Percentiles rank a stretch among this genome's conserved stretches.
These are phyloP conservation scores for Fusarium poae DNA, from an alignment of 2,329 filamentous ascomycete species.

Conservation along the genomic window DNA sequence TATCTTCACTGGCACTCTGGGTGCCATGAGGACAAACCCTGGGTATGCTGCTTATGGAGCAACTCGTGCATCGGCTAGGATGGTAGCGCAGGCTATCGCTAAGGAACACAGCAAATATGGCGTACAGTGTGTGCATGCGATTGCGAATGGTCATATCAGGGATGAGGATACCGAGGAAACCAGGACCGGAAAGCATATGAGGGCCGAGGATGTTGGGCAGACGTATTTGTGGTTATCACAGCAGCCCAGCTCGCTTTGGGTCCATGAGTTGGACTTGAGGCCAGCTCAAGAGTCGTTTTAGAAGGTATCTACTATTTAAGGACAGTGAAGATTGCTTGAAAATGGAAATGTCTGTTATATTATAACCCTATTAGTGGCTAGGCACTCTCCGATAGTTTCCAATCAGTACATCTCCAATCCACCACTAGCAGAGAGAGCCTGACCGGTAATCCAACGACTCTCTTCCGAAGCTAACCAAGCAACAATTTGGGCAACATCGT, in stretches of 20 bases:
- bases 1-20: constrained; percentile 69
- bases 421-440: constrained; percentile 68
- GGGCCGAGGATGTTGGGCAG: constrained; percentile 68
- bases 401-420: constrained; percentile 32
- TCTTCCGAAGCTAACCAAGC: constrained; percentile 65
- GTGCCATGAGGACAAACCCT: constrained; percentile 65
- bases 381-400: fast-evolving
- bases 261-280: constrained; percentile 40
- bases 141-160: constrained; percentile 67
- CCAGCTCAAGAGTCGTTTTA: constrained; percentile 37
- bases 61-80: constrained; percentile 63
- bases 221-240: constrained; percentile 62
- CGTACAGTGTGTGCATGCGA: constrained; percentile 70
- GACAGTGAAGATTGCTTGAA: too few relatives aligned
- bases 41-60: constrained; percentile 69
- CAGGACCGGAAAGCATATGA: constrained; percentile 67
- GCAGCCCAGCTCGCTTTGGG: constrained; percentile 36
- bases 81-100: constrained; percentile 67
- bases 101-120: constrained; percentile 69
- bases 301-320: too few relatives aligned
- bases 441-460: constrained; percentile 65
- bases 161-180: constrained; percentile 64
- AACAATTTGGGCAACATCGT: constrained; percentile 69
- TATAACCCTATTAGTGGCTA: not conserved
- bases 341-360: not conserved